Evolutionary conservation across 2,329 filamentous ascomycete genomes (phyloP).

Genomic region (Pseudogymnoascus sp.): DNA sequence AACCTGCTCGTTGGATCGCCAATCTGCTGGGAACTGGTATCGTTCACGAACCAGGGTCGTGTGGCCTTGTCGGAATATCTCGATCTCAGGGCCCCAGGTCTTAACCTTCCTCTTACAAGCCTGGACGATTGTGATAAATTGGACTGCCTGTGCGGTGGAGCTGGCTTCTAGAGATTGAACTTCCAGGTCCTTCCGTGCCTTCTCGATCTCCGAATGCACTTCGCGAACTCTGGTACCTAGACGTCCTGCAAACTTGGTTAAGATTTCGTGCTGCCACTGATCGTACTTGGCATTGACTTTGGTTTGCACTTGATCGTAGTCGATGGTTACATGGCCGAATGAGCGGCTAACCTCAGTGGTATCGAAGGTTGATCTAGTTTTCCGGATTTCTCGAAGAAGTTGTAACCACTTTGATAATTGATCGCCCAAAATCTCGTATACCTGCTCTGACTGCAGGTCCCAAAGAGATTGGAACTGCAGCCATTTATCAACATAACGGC

Average conservation of each 20-base stretch:
- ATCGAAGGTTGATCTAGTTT: slow-evolving; percentile 92
- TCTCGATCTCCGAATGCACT: slow-evolving; percentile 84
- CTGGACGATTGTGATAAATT: slow-evolving; percentile 97
- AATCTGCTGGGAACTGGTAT: slow-evolving; percentile 88
- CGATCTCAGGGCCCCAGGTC: slow-evolving; percentile 90
- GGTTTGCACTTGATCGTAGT: slow-evolving; percentile 97
- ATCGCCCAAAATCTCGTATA: slow-evolving; percentile 86
- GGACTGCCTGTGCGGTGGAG: slow-evolving; percentile 92
- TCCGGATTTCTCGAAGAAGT: slow-evolving; percentile 91
- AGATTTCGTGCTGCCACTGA: slow-evolving; percentile 97
- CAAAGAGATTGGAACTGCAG: slow-evolving; percentile 96
- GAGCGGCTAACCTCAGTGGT: slow-evolving; percentile 88
- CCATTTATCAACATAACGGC: slow-evolving; percentile 92
- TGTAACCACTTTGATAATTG: slow-evolving; percentile 90
- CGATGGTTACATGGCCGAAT: slow-evolving; percentile 90
- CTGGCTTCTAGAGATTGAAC: slow-evolving; percentile 86
- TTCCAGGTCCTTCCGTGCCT: slow-evolving; percentile 83
- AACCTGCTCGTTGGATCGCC: slow-evolving; percentile 93
- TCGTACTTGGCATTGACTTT: slow-evolving; percentile 99
- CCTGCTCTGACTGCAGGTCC: slow-evolving; percentile 93
- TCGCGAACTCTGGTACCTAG: slow-evolving; percentile 88
- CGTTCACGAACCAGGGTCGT: slow-evolving; percentile 84
- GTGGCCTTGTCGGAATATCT: slow-evolving; percentile 91
- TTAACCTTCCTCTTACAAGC: slow-evolving; percentile 91
- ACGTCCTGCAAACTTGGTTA: slow-evolving; percentile 84